Conservation (phyloP, 345 rosid species). For the Murraya koenigii region DNA sequence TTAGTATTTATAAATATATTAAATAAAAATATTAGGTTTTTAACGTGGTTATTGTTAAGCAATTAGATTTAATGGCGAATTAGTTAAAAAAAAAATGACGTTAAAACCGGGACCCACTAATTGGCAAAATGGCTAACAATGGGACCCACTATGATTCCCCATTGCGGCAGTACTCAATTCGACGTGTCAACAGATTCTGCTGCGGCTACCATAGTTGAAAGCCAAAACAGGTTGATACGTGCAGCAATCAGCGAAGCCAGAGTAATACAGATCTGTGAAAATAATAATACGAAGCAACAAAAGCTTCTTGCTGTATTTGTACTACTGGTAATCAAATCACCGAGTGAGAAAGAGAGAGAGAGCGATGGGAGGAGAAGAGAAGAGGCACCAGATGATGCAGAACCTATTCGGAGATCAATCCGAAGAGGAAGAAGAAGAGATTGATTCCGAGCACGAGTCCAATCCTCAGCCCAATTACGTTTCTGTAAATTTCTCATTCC, state of each 20-base stretch:
- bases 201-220: not conserved
- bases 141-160: too few species aligned
- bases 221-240: not conserved
- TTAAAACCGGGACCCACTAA: too few species aligned
- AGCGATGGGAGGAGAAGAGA: slow-evolving; percentile 81
- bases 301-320: not conserved
- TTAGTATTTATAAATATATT: too few species aligned
- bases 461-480: slow-evolving; percentile 82
- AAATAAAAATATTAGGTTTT: too few species aligned
- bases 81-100: too few species aligned
- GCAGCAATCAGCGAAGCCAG: not conserved
- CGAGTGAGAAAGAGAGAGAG: not conserved
- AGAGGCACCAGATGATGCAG: slow-evolving; percentile 96
- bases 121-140: too few species aligned
- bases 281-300: not conserved
- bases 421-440: slow-evolving; percentile 82
- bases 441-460: slow-evolving; percentile 96
- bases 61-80: too few species aligned
- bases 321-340: not conserved
- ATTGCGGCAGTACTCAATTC: not conserved
- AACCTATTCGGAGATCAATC: slow-evolving; percentile 95
- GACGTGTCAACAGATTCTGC: not conserved
- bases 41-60: too few species aligned
- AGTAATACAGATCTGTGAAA: not conserved
- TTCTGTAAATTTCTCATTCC: slow-evolving; percentile 47